These are phyloP conservation scores for Puccinia horiana DNA, from an alignment of 1,284 basidiomycete species.

Conservation along the genomic window DNA sequence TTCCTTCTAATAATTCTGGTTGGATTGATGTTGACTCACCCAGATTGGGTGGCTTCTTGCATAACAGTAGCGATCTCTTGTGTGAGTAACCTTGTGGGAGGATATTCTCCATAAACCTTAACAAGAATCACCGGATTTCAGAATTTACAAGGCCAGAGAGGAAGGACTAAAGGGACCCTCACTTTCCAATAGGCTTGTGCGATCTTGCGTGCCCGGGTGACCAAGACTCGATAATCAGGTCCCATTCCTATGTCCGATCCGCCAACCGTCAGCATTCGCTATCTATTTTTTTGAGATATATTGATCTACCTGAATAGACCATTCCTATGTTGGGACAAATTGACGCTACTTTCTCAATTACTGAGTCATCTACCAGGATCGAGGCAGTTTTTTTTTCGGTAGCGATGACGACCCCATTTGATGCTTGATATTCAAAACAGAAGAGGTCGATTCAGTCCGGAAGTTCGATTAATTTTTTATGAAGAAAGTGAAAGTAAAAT, in stretches of 20 bases:
- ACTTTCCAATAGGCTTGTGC: conserved; percentile 97
- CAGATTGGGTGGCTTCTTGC: conserved; percentile 98
- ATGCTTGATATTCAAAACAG: conserved; percentile 65
- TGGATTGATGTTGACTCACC: conserved; percentile 65
- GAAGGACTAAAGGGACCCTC: neutral
- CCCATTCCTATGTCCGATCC: conserved; percentile 75
- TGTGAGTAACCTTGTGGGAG: conserved; percentile 92
- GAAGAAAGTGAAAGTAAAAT: conserved; percentile 14
- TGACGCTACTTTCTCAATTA: conserved; percentile 92
- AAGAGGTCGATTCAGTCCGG: neutral
- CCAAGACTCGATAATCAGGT: conserved; percentile 92
- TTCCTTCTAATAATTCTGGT: neutral
- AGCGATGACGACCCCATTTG: conserved; percentile 97
- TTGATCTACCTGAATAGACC: conserved; percentile 71
- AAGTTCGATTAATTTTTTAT: neutral
- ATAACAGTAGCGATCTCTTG: conserved; percentile 97
- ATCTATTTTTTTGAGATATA: neutral
- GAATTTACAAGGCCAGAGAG: neutral
- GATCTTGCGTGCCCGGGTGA: conserved; percentile 90
- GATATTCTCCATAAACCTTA: conserved; percentile 91
- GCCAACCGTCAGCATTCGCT: neutral
- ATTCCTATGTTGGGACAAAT: conserved; percentile 99
- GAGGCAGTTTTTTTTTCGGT: conserved; percentile 99
- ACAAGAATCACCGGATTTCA: neutral
- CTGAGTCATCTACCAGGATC: conserved; percentile 92